A percentile compares a stretch with the other conserved stretches of the same genome.
These are phyloP conservation scores for Daldinia eschscholtzii DNA, from an alignment of 2,329 filamentous ascomycete species.

Conservation along the genomic window DNA sequence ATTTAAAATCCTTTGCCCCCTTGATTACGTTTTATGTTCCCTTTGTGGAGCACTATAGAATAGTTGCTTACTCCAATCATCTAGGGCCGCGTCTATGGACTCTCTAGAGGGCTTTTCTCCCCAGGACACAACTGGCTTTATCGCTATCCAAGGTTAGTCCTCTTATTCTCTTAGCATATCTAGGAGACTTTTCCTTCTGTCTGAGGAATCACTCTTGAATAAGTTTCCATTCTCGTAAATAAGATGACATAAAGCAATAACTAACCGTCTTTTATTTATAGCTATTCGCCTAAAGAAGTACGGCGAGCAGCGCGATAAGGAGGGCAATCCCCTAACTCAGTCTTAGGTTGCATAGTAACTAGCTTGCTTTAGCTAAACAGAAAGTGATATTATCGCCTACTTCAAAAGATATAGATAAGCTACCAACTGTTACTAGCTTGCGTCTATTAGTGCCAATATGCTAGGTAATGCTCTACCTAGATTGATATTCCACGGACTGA, in stretches of 20 bases:
- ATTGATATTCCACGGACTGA: not conserved
- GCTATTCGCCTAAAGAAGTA: conserved; percentile 73
- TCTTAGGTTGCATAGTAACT: not conserved
- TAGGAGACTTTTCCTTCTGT: not conserved
- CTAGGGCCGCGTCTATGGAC: conserved; percentile 63
- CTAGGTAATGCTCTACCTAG: not conserved
- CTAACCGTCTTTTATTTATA: not conserved
- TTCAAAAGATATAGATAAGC: conserved; percentile 1
- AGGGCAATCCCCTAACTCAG: conserved; percentile 8
- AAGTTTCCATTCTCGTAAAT: not conserved
- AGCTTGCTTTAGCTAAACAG: not conserved
- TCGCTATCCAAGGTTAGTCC: conserved; percentile 69
- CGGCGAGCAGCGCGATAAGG: conserved; percentile 5
- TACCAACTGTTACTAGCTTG: not conserved
- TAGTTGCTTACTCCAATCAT: not conserved
- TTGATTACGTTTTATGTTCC: not conserved
- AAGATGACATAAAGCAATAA: not conserved
- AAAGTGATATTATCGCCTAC: not conserved
- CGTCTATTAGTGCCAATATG: not conserved
- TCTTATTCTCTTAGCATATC: not conserved
- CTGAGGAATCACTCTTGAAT: not conserved
- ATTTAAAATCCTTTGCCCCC: not conserved
- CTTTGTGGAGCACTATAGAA: not conserved
- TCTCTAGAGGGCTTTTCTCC: conserved; percentile 59
- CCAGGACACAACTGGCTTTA: conserved; percentile 64